phyloP scores from a whole-genome alignment of 768 basidiomycete genomes.

The Pisolithus orientalis region DNA sequence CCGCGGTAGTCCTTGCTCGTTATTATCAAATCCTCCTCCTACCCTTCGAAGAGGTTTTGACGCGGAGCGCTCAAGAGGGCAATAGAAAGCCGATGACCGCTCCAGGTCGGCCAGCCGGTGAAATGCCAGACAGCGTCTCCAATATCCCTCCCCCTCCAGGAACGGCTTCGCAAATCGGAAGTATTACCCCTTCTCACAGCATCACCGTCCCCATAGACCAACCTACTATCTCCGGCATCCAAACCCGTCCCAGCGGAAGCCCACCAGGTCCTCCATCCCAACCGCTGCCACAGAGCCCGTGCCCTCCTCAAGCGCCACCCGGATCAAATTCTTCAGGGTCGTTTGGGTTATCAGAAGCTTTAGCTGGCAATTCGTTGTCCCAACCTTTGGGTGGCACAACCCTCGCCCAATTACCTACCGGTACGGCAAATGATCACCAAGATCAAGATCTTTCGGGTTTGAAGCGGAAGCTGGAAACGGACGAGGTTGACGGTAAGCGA shows the following conservation, averaged over 20 bases:
- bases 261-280: slow-evolving; percentile 20
- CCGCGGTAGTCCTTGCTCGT: slow-evolving; percentile 46
- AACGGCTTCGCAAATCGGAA: slow-evolving; percentile 15
- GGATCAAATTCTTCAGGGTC: slow-evolving; percentile 19
- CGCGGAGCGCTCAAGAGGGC: slow-evolving; percentile 53
- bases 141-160: slow-evolving; percentile 11
- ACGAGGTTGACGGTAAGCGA: slow-evolving; percentile 64
- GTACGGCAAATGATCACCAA: slow-evolving; percentile 22
- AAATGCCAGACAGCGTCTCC: slow-evolving; percentile 10
- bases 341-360: slow-evolving; percentile 20
- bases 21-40: slow-evolving; percentile 58
- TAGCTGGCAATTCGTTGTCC: slow-evolving; percentile 14
- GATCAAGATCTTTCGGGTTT: slow-evolving; percentile 60
- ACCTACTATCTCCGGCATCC: slow-evolving; percentile 15
- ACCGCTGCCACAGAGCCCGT: slow-evolving; percentile 27
- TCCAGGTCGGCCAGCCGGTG: slow-evolving; percentile 26
- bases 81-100: slow-evolving; percentile 49
- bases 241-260: slow-evolving; percentile 14
- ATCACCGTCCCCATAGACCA: slow-evolving; percentile 24
- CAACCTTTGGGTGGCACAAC: slow-evolving; percentile 9
- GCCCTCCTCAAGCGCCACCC: slow-evolving; percentile 17
- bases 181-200: slow-evolving; percentile 8
- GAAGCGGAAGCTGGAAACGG: slow-evolving; percentile 67
- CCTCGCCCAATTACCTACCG: slow-evolving; percentile 6
- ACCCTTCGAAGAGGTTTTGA: slow-evolving; percentile 70